These are phyloP conservation scores for Hamigera avellanea DNA, from an alignment of 495 filamentous ascomycete genomes.

Conservation along the genomic window DNA sequence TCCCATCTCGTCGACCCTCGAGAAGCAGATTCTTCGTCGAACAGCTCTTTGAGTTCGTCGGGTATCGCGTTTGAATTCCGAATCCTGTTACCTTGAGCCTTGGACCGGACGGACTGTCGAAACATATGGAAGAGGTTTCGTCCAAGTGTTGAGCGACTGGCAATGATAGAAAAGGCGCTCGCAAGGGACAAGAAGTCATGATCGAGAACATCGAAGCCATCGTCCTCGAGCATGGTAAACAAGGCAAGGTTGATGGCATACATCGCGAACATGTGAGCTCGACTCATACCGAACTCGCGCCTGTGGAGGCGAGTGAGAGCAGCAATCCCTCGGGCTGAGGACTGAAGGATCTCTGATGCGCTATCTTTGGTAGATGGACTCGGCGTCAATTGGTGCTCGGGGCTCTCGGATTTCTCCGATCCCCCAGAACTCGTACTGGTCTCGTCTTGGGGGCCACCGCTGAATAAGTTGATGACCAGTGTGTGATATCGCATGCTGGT, in stretches of 20 bases:
- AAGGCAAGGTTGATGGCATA: slow-evolving; percentile 35
- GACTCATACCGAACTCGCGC: slow-evolving; percentile 26
- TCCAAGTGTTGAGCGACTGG: slow-evolving; percentile 26
- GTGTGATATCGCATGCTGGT: slow-evolving; percentile 30
- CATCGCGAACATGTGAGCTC: slow-evolving; percentile 32
- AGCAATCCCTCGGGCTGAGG: slow-evolving; percentile 24
- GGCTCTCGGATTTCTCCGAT: neutral
- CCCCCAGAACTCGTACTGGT: neutral
- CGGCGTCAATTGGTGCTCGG: neutral
- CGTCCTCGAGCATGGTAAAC: slow-evolving; percentile 25
- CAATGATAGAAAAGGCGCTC: slow-evolving; percentile 26
- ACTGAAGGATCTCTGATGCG: neutral
- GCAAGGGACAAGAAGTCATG: slow-evolving; percentile 26
- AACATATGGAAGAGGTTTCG: slow-evolving; percentile 32
- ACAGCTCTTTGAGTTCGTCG: slow-evolving; percentile 26
- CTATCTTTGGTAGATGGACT: no score
- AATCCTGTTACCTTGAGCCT: slow-evolving; percentile 20
- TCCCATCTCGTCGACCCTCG: slow-evolving; percentile 15
- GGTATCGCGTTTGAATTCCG: slow-evolving; percentile 12
- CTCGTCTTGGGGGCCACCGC: slow-evolving; percentile 19
- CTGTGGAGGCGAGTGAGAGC: slow-evolving; percentile 21
- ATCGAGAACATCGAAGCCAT: slow-evolving; percentile 26
- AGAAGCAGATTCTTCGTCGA: slow-evolving; percentile 19
- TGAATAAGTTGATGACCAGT: slow-evolving; percentile 28
- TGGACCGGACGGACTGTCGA: slow-evolving; percentile 22